Conservation (phyloP, 169 alveolate species). For the Eimeria brunetti region DNA sequence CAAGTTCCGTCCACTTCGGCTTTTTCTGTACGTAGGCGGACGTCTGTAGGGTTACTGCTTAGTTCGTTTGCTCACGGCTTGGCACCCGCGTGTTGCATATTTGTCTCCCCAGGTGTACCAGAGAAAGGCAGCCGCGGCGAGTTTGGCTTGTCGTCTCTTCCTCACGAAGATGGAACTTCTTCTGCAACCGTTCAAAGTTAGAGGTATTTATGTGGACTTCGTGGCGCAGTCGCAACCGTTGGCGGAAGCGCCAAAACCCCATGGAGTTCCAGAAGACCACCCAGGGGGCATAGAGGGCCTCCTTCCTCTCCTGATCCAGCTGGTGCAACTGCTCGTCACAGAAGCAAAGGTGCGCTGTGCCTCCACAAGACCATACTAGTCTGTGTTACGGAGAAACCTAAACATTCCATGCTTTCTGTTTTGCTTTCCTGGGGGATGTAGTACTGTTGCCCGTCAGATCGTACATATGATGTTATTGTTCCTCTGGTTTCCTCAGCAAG, state of each 20-base stretch:
- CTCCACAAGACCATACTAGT: not conserved
- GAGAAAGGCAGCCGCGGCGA: slow-evolving; percentile 79
- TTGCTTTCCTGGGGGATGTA: not conserved
- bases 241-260: not conserved
- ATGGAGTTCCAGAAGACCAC: slow-evolving; percentile 13
- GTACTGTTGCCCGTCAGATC: not conserved
- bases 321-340: slow-evolving; percentile 74
- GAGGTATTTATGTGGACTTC: slow-evolving; percentile 49
- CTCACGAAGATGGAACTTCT: slow-evolving; percentile 75
- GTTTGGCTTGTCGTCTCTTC: slow-evolving; percentile 78
- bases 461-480: slow-evolving; percentile 8
- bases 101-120: slow-evolving; percentile 56
- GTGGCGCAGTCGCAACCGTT: not conserved
- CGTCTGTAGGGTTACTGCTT: not conserved
- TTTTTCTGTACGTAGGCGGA: not conserved
- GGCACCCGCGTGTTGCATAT: not conserved
- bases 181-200: slow-evolving; percentile 61
- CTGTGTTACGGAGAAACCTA: not conserved
- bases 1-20: not conserved
- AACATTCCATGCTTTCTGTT: not conserved
- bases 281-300: slow-evolving; percentile 70
- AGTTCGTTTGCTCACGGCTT: not conserved
- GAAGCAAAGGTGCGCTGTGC: slow-evolving; percentile 64
- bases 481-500: slow-evolving; percentile 42
- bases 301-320: slow-evolving; percentile 73